These are phyloP conservation scores for Coemansia sp. DNA, from an alignment of 192 early-diverging fungal genomes.

Conservation along the genomic window DNA sequence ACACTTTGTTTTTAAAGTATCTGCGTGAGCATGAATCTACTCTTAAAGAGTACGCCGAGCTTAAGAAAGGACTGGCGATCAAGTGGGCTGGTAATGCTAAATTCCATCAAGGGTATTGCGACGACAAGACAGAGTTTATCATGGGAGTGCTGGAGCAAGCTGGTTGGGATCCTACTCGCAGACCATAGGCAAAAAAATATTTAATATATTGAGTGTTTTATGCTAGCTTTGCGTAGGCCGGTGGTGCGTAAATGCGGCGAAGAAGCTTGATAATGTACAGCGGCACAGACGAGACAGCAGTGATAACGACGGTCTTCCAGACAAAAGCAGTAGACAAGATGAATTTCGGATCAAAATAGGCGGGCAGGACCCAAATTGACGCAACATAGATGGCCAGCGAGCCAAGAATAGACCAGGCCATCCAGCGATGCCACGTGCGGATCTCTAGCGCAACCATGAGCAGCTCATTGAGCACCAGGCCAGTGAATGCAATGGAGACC, in stretches of 20 bases:
- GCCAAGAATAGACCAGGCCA: conserved; percentile 79
- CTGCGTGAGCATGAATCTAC: background rate
- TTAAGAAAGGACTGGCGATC: conserved; percentile 5
- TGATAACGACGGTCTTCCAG: conserved; percentile 88
- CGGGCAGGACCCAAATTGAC: conserved; percentile 84
- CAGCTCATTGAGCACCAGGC: conserved; percentile 89
- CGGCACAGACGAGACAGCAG: conserved; percentile 79
- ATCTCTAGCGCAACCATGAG: conserved; percentile 95
- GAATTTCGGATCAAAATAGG: conserved; percentile 88
- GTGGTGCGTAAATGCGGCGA: conserved; percentile 75
- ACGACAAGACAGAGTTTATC: conserved; percentile 21
- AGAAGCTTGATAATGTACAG: conserved; percentile 81
- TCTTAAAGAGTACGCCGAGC: conserved; percentile 8
- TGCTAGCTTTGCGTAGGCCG: conserved; percentile 82
- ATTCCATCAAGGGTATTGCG: background rate
- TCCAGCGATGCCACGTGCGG: conserved; percentile 87
- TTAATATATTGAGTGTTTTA: conserved; percentile 6
- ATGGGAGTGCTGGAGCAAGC: background rate
- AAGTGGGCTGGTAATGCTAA: conserved; percentile 6
- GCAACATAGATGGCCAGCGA: conserved; percentile 79
- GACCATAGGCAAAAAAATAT: background rate
- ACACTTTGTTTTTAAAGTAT: conserved; percentile 6
- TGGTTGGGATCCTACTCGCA: conserved; percentile 1
- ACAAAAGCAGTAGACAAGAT: conserved; percentile 80
- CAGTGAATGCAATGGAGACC: conserved; percentile 92